Evolutionary conservation across 176 grass and related monocot species (phyloP).

Genomic region (Hordeum vulgare): DNA sequence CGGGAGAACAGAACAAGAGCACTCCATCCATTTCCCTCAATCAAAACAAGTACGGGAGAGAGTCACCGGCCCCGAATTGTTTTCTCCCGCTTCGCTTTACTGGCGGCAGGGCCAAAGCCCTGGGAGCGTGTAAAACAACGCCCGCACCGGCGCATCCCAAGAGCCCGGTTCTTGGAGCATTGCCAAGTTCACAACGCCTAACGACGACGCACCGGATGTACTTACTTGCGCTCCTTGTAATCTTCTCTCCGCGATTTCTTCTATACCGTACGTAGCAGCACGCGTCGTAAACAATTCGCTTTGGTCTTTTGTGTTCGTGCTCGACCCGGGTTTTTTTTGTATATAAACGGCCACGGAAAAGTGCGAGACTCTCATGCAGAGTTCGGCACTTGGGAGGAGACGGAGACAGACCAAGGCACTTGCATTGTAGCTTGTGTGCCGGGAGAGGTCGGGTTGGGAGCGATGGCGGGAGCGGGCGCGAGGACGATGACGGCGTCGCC

Average conservation of each 20-base stretch:
- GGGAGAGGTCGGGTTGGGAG: background rate
- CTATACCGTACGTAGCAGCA: too few species aligned
- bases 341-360: constrained; percentile 32
- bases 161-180: constrained; percentile 18
- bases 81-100: constrained; percentile 21
- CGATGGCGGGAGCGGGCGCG: background rate
- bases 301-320: background rate
- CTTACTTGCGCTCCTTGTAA: background rate
- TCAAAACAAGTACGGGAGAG: too few species aligned
- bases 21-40: background rate
- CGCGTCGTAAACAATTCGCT: background rate
- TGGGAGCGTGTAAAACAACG: background rate
- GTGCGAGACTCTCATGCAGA: background rate
- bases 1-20: background rate
- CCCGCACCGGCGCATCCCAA: constrained; percentile 21
- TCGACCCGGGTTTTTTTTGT: background rate
- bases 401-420: background rate
- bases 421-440: background rate
- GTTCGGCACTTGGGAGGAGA: background rate
- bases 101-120: constrained; percentile 35
- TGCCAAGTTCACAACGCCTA: background rate
- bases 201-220: background rate
- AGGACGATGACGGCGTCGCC: constrained; percentile 13
- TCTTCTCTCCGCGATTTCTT: constrained; percentile 30
- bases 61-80: background rate